phyloP scores from a whole-genome alignment of 1,139 yeast species.

The Yamadazyma triangularis region DNA sequence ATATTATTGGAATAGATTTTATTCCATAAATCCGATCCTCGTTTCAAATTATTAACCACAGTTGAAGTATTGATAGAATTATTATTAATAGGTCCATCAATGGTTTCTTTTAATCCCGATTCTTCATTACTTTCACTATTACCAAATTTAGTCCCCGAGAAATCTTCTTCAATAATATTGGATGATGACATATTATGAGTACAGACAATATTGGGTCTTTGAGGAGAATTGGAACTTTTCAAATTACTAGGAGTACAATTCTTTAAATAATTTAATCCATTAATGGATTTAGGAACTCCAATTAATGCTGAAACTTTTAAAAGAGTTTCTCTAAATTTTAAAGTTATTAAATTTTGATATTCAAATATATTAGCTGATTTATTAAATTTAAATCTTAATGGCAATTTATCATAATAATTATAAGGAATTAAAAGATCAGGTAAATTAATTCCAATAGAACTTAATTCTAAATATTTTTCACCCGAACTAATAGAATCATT shows the following conservation, averaged over 20 bases:
- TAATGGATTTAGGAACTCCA: slow-evolving; percentile 83
- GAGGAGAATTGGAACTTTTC: slow-evolving; percentile 25
- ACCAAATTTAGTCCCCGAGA: slow-evolving; percentile 35
- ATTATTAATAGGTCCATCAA: slow-evolving; percentile 40
- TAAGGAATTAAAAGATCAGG: slow-evolving; percentile 44
- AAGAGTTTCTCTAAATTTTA: slow-evolving; percentile 68
- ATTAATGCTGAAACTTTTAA: slow-evolving; percentile 73
- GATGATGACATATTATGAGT: slow-evolving; percentile 37
- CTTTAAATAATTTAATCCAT: slow-evolving; percentile 64
- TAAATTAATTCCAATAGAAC: slow-evolving; percentile 40
- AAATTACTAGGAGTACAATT: slow-evolving; percentile 57
- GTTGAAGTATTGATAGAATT: slow-evolving; percentile 26
- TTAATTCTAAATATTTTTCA: slow-evolving; percentile 33
- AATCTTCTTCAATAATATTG: slow-evolving; percentile 39
- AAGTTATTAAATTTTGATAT: slow-evolving; percentile 41
- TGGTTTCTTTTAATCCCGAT: slow-evolving; percentile 26
- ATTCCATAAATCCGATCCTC: slow-evolving; percentile 73
- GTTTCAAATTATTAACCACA: slow-evolving; percentile 26
- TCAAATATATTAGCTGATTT: slow-evolving; percentile 28
- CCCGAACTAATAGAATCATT: slow-evolving; percentile 39
- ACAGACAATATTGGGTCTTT: slow-evolving; percentile 25
- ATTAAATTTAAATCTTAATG: slow-evolving; percentile 33
- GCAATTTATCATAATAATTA: slow-evolving; percentile 35
- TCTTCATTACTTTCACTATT: slow-evolving; percentile 4
- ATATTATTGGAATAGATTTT: slow-evolving; percentile 69